These are phyloP conservation scores for Ophiostoma himal-ulmi DNA, from an alignment of 2,329 filamentous ascomycete species.

Conservation along the genomic window DNA sequence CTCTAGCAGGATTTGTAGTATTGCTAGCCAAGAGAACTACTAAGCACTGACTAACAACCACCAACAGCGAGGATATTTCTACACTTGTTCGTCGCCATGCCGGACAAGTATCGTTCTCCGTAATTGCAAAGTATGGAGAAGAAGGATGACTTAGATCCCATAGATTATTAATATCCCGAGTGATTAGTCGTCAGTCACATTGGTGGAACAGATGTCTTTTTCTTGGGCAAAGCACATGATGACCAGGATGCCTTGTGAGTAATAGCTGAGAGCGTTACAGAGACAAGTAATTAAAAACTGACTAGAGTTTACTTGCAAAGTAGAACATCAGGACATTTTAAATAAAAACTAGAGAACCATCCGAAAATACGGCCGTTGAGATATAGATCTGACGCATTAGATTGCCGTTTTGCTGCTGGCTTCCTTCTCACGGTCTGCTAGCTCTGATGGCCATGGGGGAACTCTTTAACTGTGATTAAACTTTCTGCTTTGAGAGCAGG, in stretches of 20 bases:
- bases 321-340: no score
- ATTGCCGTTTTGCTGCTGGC: slow-evolving; percentile 12
- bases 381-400: slow-evolving; percentile 7
- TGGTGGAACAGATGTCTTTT: neutral
- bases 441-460: neutral
- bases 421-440: neutral
- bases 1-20: neutral
- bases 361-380: slow-evolving; percentile 5
- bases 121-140: slow-evolving; percentile 4
- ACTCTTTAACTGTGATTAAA: neutral
- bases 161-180: slow-evolving; percentile 4
- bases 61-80: neutral
- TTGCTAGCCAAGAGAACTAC: no score
- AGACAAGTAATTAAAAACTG: neutral
- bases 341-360: neutral
- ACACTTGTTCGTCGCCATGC: neutral
- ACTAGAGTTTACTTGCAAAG: no score
- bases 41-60: neutral
- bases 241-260: neutral
- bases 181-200: neutral
- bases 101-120: slow-evolving; percentile 4
- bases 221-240: neutral
- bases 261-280: neutral
- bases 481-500: neutral
- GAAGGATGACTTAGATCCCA: neutral